phyloP scores from a whole-genome alignment of 495 filamentous ascomycete species.

The Penicillium daleae region DNA sequence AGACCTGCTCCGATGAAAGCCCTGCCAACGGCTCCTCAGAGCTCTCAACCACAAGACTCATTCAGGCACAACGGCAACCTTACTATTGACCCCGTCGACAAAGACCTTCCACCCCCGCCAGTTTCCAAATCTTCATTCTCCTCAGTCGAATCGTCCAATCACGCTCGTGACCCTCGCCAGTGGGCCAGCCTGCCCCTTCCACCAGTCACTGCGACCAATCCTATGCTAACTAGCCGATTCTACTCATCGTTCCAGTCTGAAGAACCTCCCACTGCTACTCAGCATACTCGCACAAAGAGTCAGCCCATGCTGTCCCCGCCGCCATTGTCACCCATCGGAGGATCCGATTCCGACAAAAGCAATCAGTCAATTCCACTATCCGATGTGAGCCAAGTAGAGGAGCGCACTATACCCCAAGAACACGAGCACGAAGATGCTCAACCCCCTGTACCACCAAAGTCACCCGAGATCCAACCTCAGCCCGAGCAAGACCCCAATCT shows the following conservation, averaged over 20 bases:
- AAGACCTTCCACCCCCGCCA: constrained; percentile 15
- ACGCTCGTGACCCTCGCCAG: constrained; percentile 6
- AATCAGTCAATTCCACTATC: neutral
- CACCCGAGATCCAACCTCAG: neutral
- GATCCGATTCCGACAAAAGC: constrained; percentile 14
- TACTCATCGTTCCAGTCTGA: constrained; percentile 24
- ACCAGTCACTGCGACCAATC: constrained; percentile 9
- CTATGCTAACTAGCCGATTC: constrained; percentile 22
- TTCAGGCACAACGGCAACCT: neutral
- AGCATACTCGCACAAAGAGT: constrained; percentile 18
- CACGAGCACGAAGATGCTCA: neutral
- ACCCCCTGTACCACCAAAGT: neutral
- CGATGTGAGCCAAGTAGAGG: constrained; percentile 4
- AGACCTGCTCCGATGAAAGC: constrained; percentile 6
- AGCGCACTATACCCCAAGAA: neutral
- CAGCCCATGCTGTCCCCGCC: constrained; percentile 19
- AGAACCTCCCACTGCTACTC: constrained; percentile 8
- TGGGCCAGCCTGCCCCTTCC: constrained; percentile 22
- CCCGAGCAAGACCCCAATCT: neutral
- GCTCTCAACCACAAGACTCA: neutral
- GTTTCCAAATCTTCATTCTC: constrained; percentile 3
- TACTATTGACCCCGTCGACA: constrained; percentile 2
- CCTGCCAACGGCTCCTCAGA: constrained; percentile 3
- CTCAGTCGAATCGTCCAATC: neutral
- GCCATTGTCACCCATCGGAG: constrained; percentile 18